phyloP scores from a whole-genome alignment of 192 early-diverging fungal genomes.

The Coemansia sp. region DNA sequence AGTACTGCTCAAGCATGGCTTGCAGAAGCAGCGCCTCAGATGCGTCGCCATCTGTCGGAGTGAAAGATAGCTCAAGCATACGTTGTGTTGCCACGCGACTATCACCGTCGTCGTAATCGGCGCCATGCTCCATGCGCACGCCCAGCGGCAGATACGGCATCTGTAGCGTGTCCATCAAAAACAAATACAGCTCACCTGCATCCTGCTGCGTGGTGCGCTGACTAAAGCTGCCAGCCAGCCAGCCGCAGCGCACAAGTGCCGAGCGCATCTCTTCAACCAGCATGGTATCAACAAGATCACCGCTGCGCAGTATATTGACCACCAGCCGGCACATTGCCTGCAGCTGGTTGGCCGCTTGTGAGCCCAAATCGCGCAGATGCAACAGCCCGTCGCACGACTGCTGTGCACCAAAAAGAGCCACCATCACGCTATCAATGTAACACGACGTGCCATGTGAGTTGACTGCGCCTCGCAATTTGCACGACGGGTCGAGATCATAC shows the following conservation, averaged over 20 bases:
- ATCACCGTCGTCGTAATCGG: slow-evolving; percentile 60
- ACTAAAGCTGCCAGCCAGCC: slow-evolving; percentile 22
- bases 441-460: slow-evolving; percentile 64
- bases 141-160: slow-evolving; percentile 68
- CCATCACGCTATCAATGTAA: slow-evolving; percentile 66
- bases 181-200: slow-evolving; percentile 66
- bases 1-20: slow-evolving; percentile 55
- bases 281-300: slow-evolving; percentile 55
- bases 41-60: slow-evolving; percentile 7
- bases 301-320: slow-evolving; percentile 61
- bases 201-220: slow-evolving; percentile 58
- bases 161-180: slow-evolving; percentile 60
- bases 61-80: slow-evolving; percentile 55
- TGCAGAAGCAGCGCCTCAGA: slow-evolving; percentile 49
- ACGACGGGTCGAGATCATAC: slow-evolving; percentile 11
- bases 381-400: slow-evolving; percentile 60
- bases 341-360: slow-evolving; percentile 41
- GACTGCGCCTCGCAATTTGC: slow-evolving; percentile 50
- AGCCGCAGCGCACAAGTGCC: slow-evolving; percentile 54
- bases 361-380: slow-evolving; percentile 47
- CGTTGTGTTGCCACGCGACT: slow-evolving; percentile 67
- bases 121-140: slow-evolving; percentile 66
- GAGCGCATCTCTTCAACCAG: slow-evolving; percentile 55
- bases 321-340: slow-evolving; percentile 55
- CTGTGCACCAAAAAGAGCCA: slow-evolving; percentile 65